phyloP scores from a whole-genome alignment of 2,329 filamentous ascomycete genomes.

The Capronia coronata region DNA sequence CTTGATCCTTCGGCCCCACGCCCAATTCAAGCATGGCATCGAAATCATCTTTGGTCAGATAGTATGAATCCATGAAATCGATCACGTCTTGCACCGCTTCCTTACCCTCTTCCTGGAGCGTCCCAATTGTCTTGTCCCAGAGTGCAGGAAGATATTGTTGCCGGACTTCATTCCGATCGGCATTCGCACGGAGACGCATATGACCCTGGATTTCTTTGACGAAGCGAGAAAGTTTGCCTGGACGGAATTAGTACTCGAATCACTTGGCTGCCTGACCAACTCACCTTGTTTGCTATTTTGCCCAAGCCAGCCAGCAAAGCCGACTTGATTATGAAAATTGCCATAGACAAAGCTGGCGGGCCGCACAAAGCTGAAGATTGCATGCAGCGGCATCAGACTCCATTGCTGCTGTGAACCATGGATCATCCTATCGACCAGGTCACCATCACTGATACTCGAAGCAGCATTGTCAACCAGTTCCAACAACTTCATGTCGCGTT shows the following conservation, averaged over 20 bases:
- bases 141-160: conserved; percentile 89
- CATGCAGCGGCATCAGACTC: conserved; percentile 95
- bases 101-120: conserved; percentile 70
- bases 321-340: conserved; percentile 61
- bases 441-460: conserved; percentile 93
- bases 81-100: conserved; percentile 78
- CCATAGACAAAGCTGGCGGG: conserved; percentile 84
- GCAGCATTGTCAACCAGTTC: conserved; percentile 83
- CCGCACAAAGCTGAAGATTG: conserved; percentile 87
- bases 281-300: conserved; percentile 84
- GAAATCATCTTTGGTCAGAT: conserved; percentile 87
- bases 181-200: conserved; percentile 85
- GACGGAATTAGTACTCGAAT: conserved; percentile 22
- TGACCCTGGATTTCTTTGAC: conserved; percentile 94
- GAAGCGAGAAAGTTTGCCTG: conserved; percentile 63
- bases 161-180: conserved; percentile 85
- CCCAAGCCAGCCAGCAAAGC: conserved; percentile 87
- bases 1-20: conserved; percentile 74
- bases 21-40: conserved; percentile 88
- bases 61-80: conserved; percentile 95
- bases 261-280: too few relatives aligned
- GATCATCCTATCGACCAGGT: conserved; percentile 95
- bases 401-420: conserved; percentile 97
- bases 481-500: conserved; percentile 72
- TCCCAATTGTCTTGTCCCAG: conserved; percentile 72